These are phyloP conservation scores for Pichia pseudocactophila DNA, from an alignment of 805 yeast genomes.

Conservation along the genomic window DNA sequence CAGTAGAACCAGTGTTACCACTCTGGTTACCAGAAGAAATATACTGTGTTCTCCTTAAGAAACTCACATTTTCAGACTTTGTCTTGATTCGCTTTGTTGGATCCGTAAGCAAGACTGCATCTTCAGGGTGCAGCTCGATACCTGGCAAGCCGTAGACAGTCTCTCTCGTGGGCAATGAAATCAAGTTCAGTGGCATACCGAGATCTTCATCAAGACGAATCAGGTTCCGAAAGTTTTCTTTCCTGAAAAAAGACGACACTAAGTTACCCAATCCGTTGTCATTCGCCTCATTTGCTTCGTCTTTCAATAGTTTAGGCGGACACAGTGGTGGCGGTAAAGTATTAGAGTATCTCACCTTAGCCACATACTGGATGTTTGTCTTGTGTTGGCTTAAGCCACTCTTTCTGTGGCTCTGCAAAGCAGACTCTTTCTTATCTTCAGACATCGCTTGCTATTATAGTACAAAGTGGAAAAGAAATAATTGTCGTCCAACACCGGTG, in stretches of 20 bases:
- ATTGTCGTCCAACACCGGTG: too few species aligned
- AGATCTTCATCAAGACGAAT: constrained; percentile 50
- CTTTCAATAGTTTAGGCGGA: constrained; percentile 72
- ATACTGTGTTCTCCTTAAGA: constrained; percentile 91
- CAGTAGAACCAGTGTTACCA: constrained; percentile 13
- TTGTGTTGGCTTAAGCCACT: not conserved
- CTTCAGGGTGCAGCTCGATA: constrained; percentile 63
- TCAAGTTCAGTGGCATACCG: constrained; percentile 71
- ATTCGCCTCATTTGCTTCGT: constrained; percentile 22
- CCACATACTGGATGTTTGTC: constrained; percentile 39
- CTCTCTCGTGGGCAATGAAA: constrained; percentile 47
- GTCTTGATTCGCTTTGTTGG: constrained; percentile 49
- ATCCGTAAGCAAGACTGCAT: constrained; percentile 67
- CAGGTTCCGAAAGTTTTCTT: constrained; percentile 58
- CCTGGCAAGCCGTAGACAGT: constrained; percentile 15
- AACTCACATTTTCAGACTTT: constrained; percentile 31
- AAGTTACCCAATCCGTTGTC: constrained; percentile 43
- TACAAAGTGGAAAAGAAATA: too few species aligned
- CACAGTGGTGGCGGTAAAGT: constrained; percentile 89
- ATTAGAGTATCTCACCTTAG: constrained; percentile 75
- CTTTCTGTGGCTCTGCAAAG: not conserved
- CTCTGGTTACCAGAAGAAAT: constrained; percentile 47
- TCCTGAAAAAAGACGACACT: constrained; percentile 63
- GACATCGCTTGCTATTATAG: constrained; percentile 5
- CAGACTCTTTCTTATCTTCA: not conserved